Base-by-base conservation (phyloP, 371 early-diverging fungal species). In the Mortierella sp. region DNA sequence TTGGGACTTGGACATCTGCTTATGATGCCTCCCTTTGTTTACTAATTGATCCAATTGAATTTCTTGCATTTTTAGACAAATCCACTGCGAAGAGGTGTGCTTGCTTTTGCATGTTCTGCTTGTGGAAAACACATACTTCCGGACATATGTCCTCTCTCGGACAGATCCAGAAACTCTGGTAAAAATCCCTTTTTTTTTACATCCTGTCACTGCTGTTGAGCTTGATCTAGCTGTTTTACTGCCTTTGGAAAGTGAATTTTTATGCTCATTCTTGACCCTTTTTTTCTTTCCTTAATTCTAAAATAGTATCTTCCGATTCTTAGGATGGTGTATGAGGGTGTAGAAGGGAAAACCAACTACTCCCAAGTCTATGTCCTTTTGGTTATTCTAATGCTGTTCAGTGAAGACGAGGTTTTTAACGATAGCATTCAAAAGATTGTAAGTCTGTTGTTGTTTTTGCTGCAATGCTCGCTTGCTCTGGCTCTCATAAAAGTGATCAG, bases 381-480 rank as follows among this genome's bases (percentile, higher is more conserved):
- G 51, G 86, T 84, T 44, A 84, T 92, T 30, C 60, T 93, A 16
- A 80, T 93, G 18, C 74, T 93, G 16, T 83, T 92, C 56, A 89
- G 91, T 63, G 90, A 93, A 69, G 94, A 93, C 62, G 91, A 89
- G 30, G 87, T 89, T 1, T 92, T 90, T 60, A 92, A 88, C 60
- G 92, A 92, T 23, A 88, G 86, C n/a, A 88, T 90, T 21, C 91
- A 93, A 69, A 89, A 89, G 68, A 86, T 93, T 58, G 93, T 92
- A 82, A 82, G 87, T 77, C 5, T 21, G n/a, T 29, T 46, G n/a
- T n/a, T n/a, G n/a, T n/a, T n/a, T n/a, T n/a, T n/a, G 5, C 14
- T 50, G n/a, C 3, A n/a, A 7, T 50, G 16, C 50, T 14, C 14
- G 50, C 14, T 16, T 50, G 16, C 5, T 50, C 6, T 50, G 21